These are phyloP conservation scores for Penicillium salamii DNA, from an alignment of 495 filamentous ascomycete species.

Conservation along the genomic window DNA sequence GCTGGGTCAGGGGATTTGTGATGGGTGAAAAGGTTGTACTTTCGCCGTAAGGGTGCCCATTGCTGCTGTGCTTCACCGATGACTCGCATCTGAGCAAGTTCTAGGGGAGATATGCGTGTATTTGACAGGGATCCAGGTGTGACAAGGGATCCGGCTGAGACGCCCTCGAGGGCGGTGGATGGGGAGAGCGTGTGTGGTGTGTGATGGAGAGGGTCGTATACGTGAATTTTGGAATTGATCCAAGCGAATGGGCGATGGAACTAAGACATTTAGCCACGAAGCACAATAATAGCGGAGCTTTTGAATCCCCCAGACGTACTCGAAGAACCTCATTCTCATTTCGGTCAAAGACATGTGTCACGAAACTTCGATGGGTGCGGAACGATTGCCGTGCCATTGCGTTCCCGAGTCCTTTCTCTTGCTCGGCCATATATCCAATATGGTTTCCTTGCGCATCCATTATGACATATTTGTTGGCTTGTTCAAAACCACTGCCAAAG, in stretches of 20 bases:
- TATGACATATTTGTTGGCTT: slow-evolving; percentile 70
- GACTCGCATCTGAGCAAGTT: slow-evolving; percentile 57
- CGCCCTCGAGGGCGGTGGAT: slow-evolving; percentile 43
- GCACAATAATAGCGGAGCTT: not conserved
- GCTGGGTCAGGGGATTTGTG: slow-evolving; percentile 33
- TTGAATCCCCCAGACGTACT: slow-evolving; percentile 30
- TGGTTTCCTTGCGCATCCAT: slow-evolving; percentile 68
- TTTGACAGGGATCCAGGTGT: slow-evolving; percentile 37
- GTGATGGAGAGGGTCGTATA: slow-evolving; percentile 57
- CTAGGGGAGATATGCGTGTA: slow-evolving; percentile 50
- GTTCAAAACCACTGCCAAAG: slow-evolving; percentile 58
- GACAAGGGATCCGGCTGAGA: slow-evolving; percentile 39
- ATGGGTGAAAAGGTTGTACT: slow-evolving; percentile 66
- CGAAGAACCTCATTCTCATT: slow-evolving; percentile 62
- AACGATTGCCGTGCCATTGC: slow-evolving; percentile 62
- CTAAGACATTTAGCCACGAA: slow-evolving; percentile 20
- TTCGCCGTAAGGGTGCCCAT: slow-evolving; percentile 64
- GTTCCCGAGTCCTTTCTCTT: slow-evolving; percentile 57
- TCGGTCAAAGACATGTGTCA: slow-evolving; percentile 67
- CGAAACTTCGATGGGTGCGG: slow-evolving; percentile 64
- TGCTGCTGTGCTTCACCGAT: slow-evolving; percentile 68
- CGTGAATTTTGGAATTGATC: slow-evolving; percentile 62
- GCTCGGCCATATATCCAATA: slow-evolving; percentile 68
- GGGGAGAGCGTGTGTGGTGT: slow-evolving; percentile 25
- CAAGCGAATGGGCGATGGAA: slow-evolving; percentile 69